Percentiles rank a stretch among this genome's conserved stretches.
These are phyloP conservation scores for Jaapia argillacea DNA, from an alignment of 768 basidiomycete genomes.

Conservation along the genomic window DNA sequence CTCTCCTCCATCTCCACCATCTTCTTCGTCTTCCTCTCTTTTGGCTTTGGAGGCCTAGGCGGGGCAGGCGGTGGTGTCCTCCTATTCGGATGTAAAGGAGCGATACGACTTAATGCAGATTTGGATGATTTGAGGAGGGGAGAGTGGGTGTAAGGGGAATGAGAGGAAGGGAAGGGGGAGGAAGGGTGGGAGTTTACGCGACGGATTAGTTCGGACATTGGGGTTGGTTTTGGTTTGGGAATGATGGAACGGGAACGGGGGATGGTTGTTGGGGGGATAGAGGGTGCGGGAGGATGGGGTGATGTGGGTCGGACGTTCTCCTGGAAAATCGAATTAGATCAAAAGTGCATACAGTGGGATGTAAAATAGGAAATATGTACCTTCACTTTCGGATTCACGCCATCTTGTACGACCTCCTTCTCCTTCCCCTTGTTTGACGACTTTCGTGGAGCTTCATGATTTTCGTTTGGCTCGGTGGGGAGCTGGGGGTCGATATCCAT, in stretches of 20 bases:
- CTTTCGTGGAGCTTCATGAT: too few relatives aligned
- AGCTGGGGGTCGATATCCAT: too few relatives aligned
- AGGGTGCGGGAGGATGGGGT: conserved; percentile 3
- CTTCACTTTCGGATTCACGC: neutral
- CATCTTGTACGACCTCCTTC: neutral
- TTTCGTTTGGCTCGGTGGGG: too few relatives aligned
- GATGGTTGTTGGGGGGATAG: conserved; percentile 6
- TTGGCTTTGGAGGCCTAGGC: conserved; percentile 47
- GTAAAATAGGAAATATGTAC: neutral
- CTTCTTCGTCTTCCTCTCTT: conserved; percentile 53
- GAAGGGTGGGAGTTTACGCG: conserved; percentile 51
- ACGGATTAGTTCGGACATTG: conserved; percentile 58
- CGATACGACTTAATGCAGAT: conserved; percentile 45
- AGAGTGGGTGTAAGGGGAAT: conserved; percentile 32
- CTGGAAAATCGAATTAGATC: neutral
- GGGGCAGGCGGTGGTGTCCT: conserved; percentile 53
- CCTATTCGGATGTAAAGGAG: conserved; percentile 57
- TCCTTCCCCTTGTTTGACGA: neutral
- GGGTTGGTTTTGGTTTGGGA: conserved; percentile 34
- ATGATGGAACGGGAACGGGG: conserved; percentile 28
- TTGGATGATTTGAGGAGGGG: conserved; percentile 52
- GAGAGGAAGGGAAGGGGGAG: conserved; percentile 36
- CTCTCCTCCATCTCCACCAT: conserved; percentile 54
- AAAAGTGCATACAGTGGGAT: too few relatives aligned
- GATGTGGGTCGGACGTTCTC: neutral